phyloP scores from a whole-genome alignment of 176 grass and related monocot genomes.

The Aegilops longissima region DNA sequence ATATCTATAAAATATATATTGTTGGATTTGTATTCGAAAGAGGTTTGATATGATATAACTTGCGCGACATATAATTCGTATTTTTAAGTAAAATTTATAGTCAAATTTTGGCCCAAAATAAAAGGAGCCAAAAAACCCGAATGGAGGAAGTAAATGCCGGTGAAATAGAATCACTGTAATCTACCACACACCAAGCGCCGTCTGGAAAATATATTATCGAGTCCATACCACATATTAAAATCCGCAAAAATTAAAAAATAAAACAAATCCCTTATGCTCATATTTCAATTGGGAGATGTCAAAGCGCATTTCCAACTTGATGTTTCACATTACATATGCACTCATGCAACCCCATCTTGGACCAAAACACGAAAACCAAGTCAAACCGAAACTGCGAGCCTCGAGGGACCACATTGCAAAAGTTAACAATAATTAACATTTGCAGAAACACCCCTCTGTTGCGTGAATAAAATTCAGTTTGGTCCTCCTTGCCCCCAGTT shows the following conservation, averaged over 20 bases:
- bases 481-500: conserved; percentile 24
- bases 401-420: neutral
- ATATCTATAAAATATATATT: too few species aligned
- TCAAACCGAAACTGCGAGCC: neutral
- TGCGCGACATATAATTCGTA: too few species aligned
- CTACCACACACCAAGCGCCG: too few species aligned
- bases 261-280: neutral
- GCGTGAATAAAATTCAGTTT: accelerated
- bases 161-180: neutral
- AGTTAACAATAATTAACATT: neutral
- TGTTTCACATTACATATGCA: neutral
- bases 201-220: too few species aligned
- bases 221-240: too few species aligned
- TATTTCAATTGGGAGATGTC: neutral
- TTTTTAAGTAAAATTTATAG: too few species aligned
- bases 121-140: too few species aligned
- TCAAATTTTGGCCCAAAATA: too few species aligned
- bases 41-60: too few species aligned
- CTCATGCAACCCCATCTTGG: neutral
- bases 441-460: neutral
- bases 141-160: too few species aligned
- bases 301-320: neutral
- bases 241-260: too few species aligned
- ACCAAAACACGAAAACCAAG: neutral
- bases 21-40: too few species aligned